Percentiles rank a stretch among this genome's conserved stretches.
Evolutionary conservation across 78 protist genomes (phyloP).

Genomic region (Cyanophora paradoxa): DNA sequence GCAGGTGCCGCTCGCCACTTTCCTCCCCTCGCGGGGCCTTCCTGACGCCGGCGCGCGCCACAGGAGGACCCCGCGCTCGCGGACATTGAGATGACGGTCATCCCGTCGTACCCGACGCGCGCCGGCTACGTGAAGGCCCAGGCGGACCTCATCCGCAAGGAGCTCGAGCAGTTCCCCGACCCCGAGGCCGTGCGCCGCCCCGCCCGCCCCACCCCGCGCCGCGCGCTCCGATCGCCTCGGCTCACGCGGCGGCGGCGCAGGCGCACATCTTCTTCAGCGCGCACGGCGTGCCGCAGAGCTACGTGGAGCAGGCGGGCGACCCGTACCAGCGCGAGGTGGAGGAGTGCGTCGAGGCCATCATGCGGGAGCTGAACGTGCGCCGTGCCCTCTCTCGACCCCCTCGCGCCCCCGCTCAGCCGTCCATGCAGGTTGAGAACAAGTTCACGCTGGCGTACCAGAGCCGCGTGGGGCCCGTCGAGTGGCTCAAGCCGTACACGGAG

Average conservation of each 20-base stretch:
- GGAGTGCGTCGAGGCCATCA: neutral
- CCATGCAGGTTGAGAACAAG: neutral
- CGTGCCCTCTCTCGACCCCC: too few species aligned
- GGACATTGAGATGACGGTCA: conserved; percentile 6
- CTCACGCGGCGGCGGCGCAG: too few species aligned
- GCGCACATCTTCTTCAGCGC: conserved; percentile 21
- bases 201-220: too few species aligned
- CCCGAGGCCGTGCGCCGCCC: too few species aligned
- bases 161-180: conserved; percentile 17
- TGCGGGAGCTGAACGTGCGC: conserved; percentile 13
- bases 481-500: conserved; percentile 23
- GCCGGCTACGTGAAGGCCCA: conserved; percentile 3
- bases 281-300: conserved; percentile 38
- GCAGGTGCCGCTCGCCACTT: too few species aligned
- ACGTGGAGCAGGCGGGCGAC: conserved; percentile 27
- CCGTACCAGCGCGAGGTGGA: conserved; percentile 32
- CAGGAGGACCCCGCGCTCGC: neutral
- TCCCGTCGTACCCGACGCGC: neutral
- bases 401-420: too few species aligned
- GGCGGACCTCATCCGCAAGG: conserved; percentile 11
- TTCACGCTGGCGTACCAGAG: conserved; percentile 24
- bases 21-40: too few species aligned
- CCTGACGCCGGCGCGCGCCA: too few species aligned
- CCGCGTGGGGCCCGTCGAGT: conserved; percentile 27
- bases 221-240: too few species aligned